Base-by-base conservation (phyloP, 208 protist species). In the Acanthamoeba sp. region DNA sequence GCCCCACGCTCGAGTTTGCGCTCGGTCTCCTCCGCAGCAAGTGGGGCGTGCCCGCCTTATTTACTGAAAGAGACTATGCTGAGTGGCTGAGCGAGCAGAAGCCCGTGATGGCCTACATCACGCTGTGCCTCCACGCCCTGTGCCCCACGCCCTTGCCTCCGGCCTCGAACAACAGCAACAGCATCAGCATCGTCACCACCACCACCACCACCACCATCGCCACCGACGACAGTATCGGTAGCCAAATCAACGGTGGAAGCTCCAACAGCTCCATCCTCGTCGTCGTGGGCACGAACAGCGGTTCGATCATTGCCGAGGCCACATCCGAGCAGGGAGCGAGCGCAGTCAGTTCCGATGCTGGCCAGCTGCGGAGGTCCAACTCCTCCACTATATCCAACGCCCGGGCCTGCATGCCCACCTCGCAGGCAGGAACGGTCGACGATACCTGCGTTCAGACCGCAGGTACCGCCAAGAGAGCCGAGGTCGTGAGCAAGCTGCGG, bases 21-120 rank as follows among this genome's bases (percentile, higher is more conserved):
- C 18, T 85, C 32, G 24, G 10, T 2, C 1, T 57, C 38, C 40
- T 85, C 4, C 76, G 32, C 24, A 55, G 40, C 2, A 20, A 29
- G 22, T 85, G 76, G 38, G 76, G 76, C 76, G n/a, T 85, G 1
- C 76, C 76, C n/a, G 9, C n/a, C 12, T 57, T 85, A 38, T 48
- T 85, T 42, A 27, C 42, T 10, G 76, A 57, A 22, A 3, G 42
- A 3, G 76, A 85, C 24, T 57, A 85, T 18, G 20, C 38, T 2
- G 42, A 9, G 18, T 16, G 10, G 4, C 42, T 57, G 45, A 3
- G 24, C n/a, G 76, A 85, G 45, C 6, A 85, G 36, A 85, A 85
- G 45, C 76, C 76, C 0, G 76, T 85, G 2, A 1, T 85, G 42
- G 45, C 45, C 42, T 85, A 59, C 27, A 2, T 85, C 38, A 85